Conservation (phyloP, 2,329 filamentous ascomycete species). For the Amauroascus verrucosus region DNA sequence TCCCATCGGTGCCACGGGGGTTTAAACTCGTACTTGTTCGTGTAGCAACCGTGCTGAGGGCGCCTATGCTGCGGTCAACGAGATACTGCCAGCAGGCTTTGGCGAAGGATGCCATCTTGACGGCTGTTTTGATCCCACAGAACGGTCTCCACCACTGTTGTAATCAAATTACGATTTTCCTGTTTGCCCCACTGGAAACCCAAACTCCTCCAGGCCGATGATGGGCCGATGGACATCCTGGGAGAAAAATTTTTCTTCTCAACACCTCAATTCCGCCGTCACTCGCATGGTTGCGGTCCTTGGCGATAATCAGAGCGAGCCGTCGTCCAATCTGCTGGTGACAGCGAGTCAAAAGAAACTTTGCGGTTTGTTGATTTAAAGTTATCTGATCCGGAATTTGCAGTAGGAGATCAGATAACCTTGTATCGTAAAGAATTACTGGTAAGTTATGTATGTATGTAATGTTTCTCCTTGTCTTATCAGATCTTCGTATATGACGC, state of each 20-base stretch:
- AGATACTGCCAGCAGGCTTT: neutral
- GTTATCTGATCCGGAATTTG: constrained; percentile 8
- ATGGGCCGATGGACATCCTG: neutral
- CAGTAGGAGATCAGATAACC: constrained; percentile 6
- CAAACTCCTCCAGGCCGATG: neutral
- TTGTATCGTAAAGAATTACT: neutral
- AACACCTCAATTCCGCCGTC: neutral
- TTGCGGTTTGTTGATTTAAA: neutral
- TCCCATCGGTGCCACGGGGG: neutral
- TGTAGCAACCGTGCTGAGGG: neutral
- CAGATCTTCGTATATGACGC: constrained; percentile 1
- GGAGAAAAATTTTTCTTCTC: neutral
- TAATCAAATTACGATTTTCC: neutral
- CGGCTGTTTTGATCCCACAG: neutral
- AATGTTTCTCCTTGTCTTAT: neutral
- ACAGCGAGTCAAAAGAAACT: neutral
- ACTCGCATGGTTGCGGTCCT: neutral
- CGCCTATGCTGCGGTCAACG: neutral
- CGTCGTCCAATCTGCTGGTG: neutral
- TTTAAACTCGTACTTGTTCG: neutral
- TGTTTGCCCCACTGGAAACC: neutral
- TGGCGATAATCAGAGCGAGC: neutral
- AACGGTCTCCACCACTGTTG: neutral
- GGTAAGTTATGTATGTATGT: constrained; percentile 7
- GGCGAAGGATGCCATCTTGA: neutral